A percentile compares a stretch with the other conserved stretches of the same genome.
Conservation (phyloP, 441 rosid genomes). For the Gossypium gossypioides region DNA sequence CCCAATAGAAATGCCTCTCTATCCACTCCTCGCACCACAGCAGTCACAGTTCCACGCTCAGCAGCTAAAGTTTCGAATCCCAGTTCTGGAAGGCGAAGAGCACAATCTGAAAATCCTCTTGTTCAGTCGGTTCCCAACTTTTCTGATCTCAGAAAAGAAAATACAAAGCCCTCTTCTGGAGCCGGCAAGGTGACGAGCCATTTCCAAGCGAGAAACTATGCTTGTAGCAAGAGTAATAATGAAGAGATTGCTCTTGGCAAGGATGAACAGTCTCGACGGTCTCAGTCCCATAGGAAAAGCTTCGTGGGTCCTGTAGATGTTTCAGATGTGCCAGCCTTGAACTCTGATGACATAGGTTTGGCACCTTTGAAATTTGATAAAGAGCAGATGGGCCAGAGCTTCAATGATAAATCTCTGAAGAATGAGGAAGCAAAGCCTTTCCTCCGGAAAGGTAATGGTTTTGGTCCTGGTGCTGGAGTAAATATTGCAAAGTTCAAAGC, state of each 20-base stretch:
- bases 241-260: slow-evolving; percentile 53
- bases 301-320: slow-evolving; percentile 50
- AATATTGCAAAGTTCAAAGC: slow-evolving; percentile 41
- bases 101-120: slow-evolving; percentile 62
- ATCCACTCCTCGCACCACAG: slow-evolving; percentile 49
- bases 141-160: slow-evolving; percentile 81
- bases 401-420: slow-evolving; percentile 24
- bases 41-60: slow-evolving; percentile 50
- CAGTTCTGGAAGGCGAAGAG: slow-evolving; percentile 54
- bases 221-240: slow-evolving; percentile 49
- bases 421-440: slow-evolving; percentile 34
- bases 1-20: slow-evolving; percentile 45
- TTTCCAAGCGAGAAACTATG: slow-evolving; percentile 50
- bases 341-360: slow-evolving; percentile 39
- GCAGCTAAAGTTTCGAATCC: slow-evolving; percentile 49
- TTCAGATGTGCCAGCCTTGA: slow-evolving; percentile 37
- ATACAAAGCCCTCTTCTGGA: slow-evolving; percentile 60
- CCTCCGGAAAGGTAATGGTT: slow-evolving; percentile 41
- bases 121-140: slow-evolving; percentile 85
- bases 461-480: slow-evolving; percentile 45
- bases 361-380: slow-evolving; percentile 47
- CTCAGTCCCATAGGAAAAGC: slow-evolving; percentile 50
- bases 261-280: slow-evolving; percentile 60
- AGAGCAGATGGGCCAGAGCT: slow-evolving; percentile 41
- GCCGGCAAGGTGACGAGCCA: slow-evolving; percentile 49